phyloP scores from a whole-genome alignment of 2,329 filamentous ascomycete species.

The Botrytis byssoidea region DNA sequence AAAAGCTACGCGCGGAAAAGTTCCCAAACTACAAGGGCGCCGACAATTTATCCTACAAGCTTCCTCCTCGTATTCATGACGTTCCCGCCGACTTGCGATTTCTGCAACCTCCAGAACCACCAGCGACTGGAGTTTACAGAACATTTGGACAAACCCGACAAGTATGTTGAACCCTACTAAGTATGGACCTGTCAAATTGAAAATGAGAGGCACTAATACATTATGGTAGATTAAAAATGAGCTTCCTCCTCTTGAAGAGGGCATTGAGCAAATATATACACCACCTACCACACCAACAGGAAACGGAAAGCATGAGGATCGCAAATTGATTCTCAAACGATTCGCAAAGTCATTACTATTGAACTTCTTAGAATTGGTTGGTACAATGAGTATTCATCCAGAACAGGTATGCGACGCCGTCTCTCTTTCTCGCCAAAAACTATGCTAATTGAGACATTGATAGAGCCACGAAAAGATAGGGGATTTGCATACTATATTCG shows the following conservation, averaged over 20 bases:
- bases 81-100: conserved; percentile 62
- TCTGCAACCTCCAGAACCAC: conserved; percentile 78
- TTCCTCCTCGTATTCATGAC: conserved; percentile 34
- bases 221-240: conserved; percentile 53
- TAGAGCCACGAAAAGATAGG: conserved; percentile 68
- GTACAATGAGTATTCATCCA: conserved; percentile 67
- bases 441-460: conserved; percentile 27
- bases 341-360: conserved; percentile 82
- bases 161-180: conserved; percentile 40
- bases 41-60: conserved; percentile 29
- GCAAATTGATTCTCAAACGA: conserved; percentile 67
- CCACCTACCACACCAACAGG: conserved; percentile 34
- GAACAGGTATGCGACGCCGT: conserved; percentile 44
- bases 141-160: conserved; percentile 70
- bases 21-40: conserved; percentile 14
- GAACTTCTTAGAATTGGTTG: conserved; percentile 83
- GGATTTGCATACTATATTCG: conserved; percentile 77
- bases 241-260: conserved; percentile 65
- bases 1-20: conserved; percentile 44
- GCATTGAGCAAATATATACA: conserved; percentile 67
- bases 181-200: not conserved
- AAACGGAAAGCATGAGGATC: conserved; percentile 57
- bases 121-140: conserved; percentile 66
- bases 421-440: not conserved
- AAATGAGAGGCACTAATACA: not conserved